A percentile compares a stretch with the other conserved stretches of the same genome.
phyloP scores from a whole-genome alignment of 768 basidiomycete species.

The Serendipita sp. region DNA sequence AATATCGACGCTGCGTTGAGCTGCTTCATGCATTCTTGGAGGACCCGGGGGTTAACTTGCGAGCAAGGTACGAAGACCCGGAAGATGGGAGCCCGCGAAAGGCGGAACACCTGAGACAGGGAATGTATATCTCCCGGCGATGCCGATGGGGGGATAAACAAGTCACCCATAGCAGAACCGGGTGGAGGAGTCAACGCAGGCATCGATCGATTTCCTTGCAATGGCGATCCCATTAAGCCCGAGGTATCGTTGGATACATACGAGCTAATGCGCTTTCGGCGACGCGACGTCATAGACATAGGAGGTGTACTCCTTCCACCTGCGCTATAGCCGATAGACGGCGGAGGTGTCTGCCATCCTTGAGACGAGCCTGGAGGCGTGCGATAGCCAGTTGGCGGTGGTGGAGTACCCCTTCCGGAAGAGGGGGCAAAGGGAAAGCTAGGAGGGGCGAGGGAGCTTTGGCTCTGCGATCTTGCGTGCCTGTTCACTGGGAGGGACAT shows the following conservation, averaged over 20 bases:
- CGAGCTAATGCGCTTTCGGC: background rate
- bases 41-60: slow-evolving; percentile 11
- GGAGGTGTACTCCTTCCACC: background rate
- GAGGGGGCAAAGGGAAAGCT: background rate
- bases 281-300: background rate
- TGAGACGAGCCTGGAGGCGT: background rate
- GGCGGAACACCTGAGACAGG: slow-evolving; percentile 39
- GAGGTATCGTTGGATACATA: background rate
- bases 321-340: background rate
- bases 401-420: background rate
- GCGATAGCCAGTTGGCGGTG: background rate
- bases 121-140: background rate
- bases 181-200: background rate
- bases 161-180: background rate
- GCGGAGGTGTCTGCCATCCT: background rate
- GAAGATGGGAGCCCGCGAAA: slow-evolving; percentile 51
- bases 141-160: background rate
- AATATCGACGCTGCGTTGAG: slow-evolving; percentile 52
- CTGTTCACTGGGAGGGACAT: background rate
- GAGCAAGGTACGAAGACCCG: slow-evolving; percentile 63
- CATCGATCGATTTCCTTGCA: background rate
- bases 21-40: slow-evolving; percentile 52
- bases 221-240: background rate
- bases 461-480: background rate
- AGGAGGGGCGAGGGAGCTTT: background rate